These are phyloP conservation scores for Pichia scutulata DNA, from an alignment of 805 yeast species.

Conservation along the genomic window DNA sequence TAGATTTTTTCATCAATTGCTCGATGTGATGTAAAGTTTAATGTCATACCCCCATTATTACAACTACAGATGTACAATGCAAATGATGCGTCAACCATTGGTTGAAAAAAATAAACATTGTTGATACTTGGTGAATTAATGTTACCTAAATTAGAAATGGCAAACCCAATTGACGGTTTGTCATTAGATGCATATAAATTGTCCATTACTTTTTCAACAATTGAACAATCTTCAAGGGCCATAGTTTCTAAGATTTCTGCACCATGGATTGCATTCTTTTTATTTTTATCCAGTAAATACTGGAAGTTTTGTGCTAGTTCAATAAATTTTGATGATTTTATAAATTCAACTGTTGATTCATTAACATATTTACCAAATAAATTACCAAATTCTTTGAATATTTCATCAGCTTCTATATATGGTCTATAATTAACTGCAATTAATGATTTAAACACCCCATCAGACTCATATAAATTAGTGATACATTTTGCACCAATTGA, in stretches of 20 bases:
- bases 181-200: conserved; percentile 1
- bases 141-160: conserved; percentile 11
- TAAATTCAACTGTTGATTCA: neutral
- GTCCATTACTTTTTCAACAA: conserved; percentile 1
- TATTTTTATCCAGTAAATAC: neutral
- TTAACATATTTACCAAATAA: conserved; percentile 7
- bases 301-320: conserved; percentile 5
- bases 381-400: conserved; percentile 3
- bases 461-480: neutral
- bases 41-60: neutral
- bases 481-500: conserved; percentile 3
- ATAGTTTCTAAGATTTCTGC: conserved; percentile 2
- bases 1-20: conserved; percentile 1
- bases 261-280: conserved; percentile 1
- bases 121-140: neutral
- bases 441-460: conserved; percentile 1
- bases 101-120: conserved; percentile 10
- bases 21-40: conserved; percentile 9
- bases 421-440: conserved; percentile 9
- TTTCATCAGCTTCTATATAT: neutral
- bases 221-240: neutral
- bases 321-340: neutral
- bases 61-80: conserved; percentile 6
- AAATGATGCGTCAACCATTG: conserved; percentile 12
- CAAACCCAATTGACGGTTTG: conserved; percentile 4